These are phyloP conservation scores for Aspergillus intermedius DNA, from an alignment of 2,329 filamentous ascomycete species.

Conservation along the genomic window DNA sequence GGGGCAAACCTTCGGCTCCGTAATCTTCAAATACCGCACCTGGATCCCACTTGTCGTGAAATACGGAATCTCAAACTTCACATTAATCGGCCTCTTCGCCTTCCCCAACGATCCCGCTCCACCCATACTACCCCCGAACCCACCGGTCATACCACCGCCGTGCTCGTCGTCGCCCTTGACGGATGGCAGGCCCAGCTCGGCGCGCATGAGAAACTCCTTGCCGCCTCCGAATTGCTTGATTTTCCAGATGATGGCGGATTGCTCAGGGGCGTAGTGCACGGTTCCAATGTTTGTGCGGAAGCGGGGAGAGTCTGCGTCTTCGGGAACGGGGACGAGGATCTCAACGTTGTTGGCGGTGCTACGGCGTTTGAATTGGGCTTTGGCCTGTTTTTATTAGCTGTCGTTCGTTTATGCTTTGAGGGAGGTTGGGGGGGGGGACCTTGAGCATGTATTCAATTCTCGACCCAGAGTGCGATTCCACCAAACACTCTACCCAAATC, in stretches of 20 bases:
- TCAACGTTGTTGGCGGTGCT: constrained; percentile 98
- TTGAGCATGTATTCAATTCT: constrained; percentile 99
- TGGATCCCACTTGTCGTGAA: constrained; percentile 99
- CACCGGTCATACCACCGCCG: constrained; percentile 94
- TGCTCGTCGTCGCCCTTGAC: constrained; percentile 93
- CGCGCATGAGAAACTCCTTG: constrained; percentile 98
- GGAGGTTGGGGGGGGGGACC: constrained; percentile 27
- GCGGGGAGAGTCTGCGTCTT: constrained; percentile 90
- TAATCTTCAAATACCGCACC: constrained; percentile 97
- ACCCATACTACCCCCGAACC: constrained; percentile 94
- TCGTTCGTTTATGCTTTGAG: background rate
- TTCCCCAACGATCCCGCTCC: constrained; percentile 72
- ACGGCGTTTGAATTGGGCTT: constrained; percentile 94
- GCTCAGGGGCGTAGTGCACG: constrained; percentile 95
- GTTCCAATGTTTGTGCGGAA: constrained; percentile 97
- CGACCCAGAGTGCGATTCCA: constrained; percentile 90
- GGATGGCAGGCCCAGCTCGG: constrained; percentile 86
- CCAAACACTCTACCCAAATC: constrained; percentile 97
- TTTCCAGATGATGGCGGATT: constrained; percentile 98
- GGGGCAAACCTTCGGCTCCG: constrained; percentile 84
- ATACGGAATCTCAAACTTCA: constrained; percentile 99
- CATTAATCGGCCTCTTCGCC: constrained; percentile 91
- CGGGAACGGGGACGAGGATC: constrained; percentile 92
- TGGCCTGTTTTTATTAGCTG: constrained; percentile 49
- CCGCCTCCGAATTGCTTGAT: constrained; percentile 99